These are phyloP conservation scores for Phytophthora cajani DNA, from an alignment of 352 stramenopile species.

Conservation along the genomic window DNA sequence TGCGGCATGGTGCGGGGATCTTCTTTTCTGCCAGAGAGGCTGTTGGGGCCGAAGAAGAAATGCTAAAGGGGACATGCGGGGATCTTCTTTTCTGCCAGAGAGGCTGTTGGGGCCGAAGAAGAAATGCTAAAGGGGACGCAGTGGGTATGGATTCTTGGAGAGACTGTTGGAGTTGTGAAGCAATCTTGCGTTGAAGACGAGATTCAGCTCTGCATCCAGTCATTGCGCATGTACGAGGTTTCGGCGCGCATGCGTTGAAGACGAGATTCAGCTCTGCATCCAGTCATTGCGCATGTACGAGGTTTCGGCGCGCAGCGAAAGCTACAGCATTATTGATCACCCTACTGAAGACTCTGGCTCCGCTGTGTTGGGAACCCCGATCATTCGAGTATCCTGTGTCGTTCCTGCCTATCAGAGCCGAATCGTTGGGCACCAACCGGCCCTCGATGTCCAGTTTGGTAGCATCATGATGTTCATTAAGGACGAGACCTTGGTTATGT, in stretches of 20 bases:
- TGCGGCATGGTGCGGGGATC: conserved; percentile 58
- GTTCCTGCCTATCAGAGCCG: conserved; percentile 85
- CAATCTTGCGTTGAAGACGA: conserved; percentile 89
- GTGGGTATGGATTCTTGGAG: conserved; percentile 70
- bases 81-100: conserved; percentile 62
- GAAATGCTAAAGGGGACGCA: conserved; percentile 25
- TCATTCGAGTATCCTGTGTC: conserved; percentile 65
- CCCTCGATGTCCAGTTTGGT: conserved; percentile 55
- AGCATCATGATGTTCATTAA: conserved; percentile 69
- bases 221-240: conserved; percentile 67
- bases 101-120: conserved; percentile 13
- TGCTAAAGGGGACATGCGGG: conserved; percentile 31
- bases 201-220: conserved; percentile 66
- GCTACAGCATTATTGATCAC: conserved; percentile 55
- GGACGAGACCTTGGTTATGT: conserved; percentile 78
- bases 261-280: conserved; percentile 74
- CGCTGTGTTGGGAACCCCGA: conserved; percentile 31
- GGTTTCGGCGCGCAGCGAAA: conserved; percentile 32
- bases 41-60: conserved; percentile 11
- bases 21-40: conserved; percentile 58
- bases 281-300: conserved; percentile 71
- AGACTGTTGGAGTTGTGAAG: conserved; percentile 60
- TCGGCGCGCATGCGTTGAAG: conserved; percentile 67
- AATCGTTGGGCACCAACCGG: conserved; percentile 75
- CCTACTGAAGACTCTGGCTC: conserved; percentile 10